phyloP scores from a whole-genome alignment of 176 grass and related monocot genomes.

The Triticum timopheevii region DNA sequence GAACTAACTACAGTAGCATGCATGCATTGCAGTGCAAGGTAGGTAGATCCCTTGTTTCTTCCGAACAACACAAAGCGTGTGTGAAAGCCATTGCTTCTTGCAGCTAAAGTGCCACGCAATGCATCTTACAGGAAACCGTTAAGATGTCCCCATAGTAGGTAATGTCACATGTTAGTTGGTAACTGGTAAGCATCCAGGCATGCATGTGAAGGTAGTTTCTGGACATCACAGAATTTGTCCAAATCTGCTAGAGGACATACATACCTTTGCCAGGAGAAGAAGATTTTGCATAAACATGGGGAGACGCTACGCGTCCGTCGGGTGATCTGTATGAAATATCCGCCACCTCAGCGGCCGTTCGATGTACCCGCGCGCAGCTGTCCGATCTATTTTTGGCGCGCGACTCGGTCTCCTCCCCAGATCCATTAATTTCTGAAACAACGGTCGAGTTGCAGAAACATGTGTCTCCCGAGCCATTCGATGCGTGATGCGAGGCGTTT shows the following conservation, averaged over 20 bases:
- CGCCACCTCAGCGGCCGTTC: too few relatives aligned
- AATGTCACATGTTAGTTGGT: background rate
- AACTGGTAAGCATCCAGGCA: background rate
- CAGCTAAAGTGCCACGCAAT: background rate
- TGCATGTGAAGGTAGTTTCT: background rate
- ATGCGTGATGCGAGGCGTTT: too few relatives aligned
- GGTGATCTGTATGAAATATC: too few relatives aligned
- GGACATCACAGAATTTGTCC: background rate
- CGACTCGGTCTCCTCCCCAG: too few relatives aligned
- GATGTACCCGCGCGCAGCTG: too few relatives aligned
- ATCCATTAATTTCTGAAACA: too few relatives aligned
- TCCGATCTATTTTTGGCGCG: too few relatives aligned
- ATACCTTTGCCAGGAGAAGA: background rate
- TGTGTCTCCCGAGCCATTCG: too few relatives aligned
- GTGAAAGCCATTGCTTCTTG: background rate
- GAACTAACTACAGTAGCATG: background rate
- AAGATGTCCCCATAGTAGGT: background rate
- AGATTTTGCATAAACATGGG: background rate
- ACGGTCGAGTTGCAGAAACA: too few relatives aligned
- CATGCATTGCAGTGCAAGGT: background rate
- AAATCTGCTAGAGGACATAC: background rate
- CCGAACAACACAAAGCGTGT: background rate
- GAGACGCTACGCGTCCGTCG: too few relatives aligned
- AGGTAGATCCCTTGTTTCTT: background rate
- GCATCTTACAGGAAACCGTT: background rate